Percentiles rank a stretch among this genome's conserved stretches.
These are phyloP conservation scores for Ceratocystis harringtonii DNA, from an alignment of 2,329 filamentous ascomycete genomes.

Conservation along the genomic window DNA sequence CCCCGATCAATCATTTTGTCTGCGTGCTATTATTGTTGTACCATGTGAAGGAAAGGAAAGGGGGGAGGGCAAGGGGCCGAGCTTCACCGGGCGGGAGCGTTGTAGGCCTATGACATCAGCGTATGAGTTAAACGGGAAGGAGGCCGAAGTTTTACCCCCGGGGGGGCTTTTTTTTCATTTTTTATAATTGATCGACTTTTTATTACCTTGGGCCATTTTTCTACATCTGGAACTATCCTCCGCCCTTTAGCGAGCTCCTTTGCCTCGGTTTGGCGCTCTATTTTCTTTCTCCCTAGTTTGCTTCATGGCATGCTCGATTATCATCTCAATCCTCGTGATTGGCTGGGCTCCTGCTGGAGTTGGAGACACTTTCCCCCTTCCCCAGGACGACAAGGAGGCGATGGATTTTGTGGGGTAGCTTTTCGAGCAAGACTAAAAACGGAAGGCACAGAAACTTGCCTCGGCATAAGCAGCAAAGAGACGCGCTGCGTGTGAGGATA, in stretches of 20 bases:
- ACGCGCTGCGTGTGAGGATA: background rate
- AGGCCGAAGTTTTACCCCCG: background rate
- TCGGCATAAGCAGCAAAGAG: background rate
- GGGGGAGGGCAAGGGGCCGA: background rate
- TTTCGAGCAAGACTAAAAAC: background rate
- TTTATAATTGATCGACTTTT: background rate
- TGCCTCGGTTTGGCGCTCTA: background rate
- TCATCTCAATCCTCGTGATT: background rate
- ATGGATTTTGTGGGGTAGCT: background rate
- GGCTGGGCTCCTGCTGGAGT: background rate
- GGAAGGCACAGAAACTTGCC: background rate
- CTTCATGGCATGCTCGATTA: background rate
- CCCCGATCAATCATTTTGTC: no score
- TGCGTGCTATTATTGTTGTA: background rate
- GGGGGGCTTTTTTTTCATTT: background rate
- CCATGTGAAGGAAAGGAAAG: background rate
- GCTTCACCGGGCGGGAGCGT: background rate
- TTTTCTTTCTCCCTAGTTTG: background rate
- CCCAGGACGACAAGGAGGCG: background rate
- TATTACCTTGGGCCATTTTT: background rate
- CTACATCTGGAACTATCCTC: background rate
- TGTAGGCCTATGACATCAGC: background rate
- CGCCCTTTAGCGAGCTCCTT: no score
- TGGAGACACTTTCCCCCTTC: background rate
- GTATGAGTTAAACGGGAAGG: no score